Conservation (phyloP, 805 yeast genomes). For the Zygosaccharomyces bisporus region DNA sequence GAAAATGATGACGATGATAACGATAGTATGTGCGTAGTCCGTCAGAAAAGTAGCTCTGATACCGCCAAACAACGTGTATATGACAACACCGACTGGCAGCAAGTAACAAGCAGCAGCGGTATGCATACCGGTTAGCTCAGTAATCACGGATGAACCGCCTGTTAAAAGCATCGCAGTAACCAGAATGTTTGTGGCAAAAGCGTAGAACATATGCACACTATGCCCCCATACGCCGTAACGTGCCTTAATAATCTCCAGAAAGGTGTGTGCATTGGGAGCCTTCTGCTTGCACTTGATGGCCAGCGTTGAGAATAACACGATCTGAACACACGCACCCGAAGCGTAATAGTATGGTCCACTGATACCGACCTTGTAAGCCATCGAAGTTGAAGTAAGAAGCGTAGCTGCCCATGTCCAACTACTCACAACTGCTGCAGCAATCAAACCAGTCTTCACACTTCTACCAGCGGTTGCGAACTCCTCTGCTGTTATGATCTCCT, state of each 20-base stretch:
- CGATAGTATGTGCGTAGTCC: slow-evolving; percentile 77
- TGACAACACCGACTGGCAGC: slow-evolving; percentile 73
- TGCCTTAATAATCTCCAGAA: slow-evolving; percentile 74
- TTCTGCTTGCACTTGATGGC: slow-evolving; percentile 86
- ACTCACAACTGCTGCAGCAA: slow-evolving; percentile 86
- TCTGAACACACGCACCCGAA: slow-evolving; percentile 87
- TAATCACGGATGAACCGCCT: slow-evolving; percentile 84
- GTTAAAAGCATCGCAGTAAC: slow-evolving; percentile 91
- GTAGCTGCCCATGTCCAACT: slow-evolving; percentile 96
- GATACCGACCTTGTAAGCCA: slow-evolving; percentile 74
- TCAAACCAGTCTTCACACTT: slow-evolving; percentile 76
- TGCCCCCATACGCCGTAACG: slow-evolving; percentile 82
- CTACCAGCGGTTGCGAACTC: slow-evolving; percentile 94
- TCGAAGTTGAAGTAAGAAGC: slow-evolving; percentile 67
- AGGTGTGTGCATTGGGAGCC: slow-evolving; percentile 92
- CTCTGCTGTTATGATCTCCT: slow-evolving; percentile 86
- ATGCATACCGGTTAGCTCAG: slow-evolving; percentile 77
- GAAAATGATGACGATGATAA: slow-evolving; percentile 70
- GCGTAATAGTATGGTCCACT: slow-evolving; percentile 83
- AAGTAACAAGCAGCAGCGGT: slow-evolving; percentile 78
- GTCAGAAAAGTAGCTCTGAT: slow-evolving; percentile 77
- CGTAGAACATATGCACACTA: slow-evolving; percentile 67
- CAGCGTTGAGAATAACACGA: slow-evolving; percentile 76
- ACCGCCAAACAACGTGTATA: slow-evolving; percentile 78
- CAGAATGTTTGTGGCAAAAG: slow-evolving; percentile 79